phyloP scores from a whole-genome alignment of 345 rosid genomes.

The Psidium friedrichsthalianum region DNA sequence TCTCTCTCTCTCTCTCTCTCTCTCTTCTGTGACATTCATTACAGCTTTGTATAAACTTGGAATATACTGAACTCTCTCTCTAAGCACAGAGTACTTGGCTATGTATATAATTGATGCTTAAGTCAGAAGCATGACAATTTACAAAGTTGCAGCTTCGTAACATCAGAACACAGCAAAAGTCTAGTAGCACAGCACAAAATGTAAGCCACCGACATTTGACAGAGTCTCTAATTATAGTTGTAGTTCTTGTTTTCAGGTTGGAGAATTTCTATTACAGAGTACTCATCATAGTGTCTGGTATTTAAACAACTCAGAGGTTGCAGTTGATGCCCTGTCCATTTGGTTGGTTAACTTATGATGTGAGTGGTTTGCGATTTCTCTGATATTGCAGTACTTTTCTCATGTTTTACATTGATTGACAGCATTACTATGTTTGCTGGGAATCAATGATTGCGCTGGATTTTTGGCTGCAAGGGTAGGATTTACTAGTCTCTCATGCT shows the following conservation, averaged over 20 bases:
- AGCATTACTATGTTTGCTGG: conserved; percentile 38
- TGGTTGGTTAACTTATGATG: conserved; percentile 17
- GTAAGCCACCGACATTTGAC: background rate
- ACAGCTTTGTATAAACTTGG: background rate
- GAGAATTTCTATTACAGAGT: conserved; percentile 46
- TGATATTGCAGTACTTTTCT: background rate
- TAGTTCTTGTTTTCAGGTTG: conserved; percentile 20
- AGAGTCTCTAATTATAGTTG: background rate
- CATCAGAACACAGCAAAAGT: background rate
- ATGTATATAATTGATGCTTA: background rate
- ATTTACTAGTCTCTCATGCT: background rate
- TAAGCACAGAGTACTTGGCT: background rate
- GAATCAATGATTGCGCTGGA: conserved; percentile 60
- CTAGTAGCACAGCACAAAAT: background rate
- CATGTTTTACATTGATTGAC: background rate
- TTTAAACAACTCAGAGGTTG: conserved; percentile 27
- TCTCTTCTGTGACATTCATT: background rate
- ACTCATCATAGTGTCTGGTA: conserved; percentile 32
- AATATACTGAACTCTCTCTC: background rate
- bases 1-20: background rate
- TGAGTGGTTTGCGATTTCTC: background rate
- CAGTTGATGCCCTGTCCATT: conserved; percentile 45
- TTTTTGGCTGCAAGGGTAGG: conserved; percentile 56
- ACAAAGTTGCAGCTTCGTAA: background rate
- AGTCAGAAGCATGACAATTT: background rate